Base-by-base conservation (phyloP, 768 basidiomycete genomes). In the Boletus sp. region DNA sequence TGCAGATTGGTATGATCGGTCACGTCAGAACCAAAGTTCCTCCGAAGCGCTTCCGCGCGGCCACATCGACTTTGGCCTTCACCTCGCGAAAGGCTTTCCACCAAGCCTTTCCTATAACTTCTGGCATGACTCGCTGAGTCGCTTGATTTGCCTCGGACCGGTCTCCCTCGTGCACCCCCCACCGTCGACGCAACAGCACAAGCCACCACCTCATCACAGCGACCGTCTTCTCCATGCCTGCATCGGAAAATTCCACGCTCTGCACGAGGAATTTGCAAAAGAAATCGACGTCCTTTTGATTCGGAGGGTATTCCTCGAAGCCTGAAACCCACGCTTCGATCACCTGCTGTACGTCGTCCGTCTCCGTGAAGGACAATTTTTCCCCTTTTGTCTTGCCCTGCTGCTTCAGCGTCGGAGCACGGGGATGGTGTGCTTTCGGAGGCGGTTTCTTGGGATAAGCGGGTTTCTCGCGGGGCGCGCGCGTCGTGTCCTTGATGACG, bases 171-270 rank as follows among this genome's bases (percentile, higher is more conserved):
- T 80, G 80, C 4, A 75, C 71, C 11, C 77, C 81, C 81, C 87
- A 93, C 64, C 82, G 71, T 58, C 85, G 74, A 63, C 86, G 75
- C 63, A 92, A 69, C 29, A 94, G 67, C 33, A 87, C 78, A 60
- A 84, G 71, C 94, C 92, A 94, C 90, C 89, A 95, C 64, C 82
- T 86, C 78, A 92, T 77, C 17, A 91, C 81, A 28, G 81, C 81
- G 12, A 89, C 71, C 51, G 85, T 88, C 58, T 82, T 82, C 72
- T 88, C 87, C 40, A 92, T 72, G 0, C 90, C 84, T n/a, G 64
- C 80, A 67, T 90, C 88, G 6, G 81, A 73, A 45, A 81, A 83
- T 65, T 87, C 84, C 36, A 89, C 82, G 55, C 83, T 85, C 60
- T 83, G 82, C 48, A 88, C 75, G 47, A 96, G 73, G 66, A 84